Evolutionary conservation across 2,329 filamentous ascomycete genomes (phyloP).

Genomic region (Fusarium sp.): DNA sequence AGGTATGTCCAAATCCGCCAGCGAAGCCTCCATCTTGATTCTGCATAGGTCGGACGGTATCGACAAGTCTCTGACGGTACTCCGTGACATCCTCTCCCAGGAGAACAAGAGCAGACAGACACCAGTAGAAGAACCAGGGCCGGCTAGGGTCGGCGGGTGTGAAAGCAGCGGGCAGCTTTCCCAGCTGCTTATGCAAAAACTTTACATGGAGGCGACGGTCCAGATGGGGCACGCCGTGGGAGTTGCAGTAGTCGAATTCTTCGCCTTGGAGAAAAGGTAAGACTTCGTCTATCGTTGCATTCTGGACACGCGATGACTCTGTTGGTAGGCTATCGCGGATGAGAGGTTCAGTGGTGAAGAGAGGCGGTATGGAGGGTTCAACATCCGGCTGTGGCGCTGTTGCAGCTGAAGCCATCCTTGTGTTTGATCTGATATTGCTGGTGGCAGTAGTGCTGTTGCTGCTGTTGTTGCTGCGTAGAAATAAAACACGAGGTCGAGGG

Average conservation of each 20-base stretch:
- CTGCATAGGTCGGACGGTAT: conserved; percentile 82
- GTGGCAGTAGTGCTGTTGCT: conserved; percentile 9
- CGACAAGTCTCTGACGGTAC: conserved; percentile 74
- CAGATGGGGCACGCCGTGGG: conserved; percentile 77
- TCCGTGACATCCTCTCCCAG: conserved; percentile 76
- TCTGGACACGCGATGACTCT: conserved; percentile 72
- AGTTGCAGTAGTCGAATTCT: conserved; percentile 66
- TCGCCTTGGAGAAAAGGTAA: conserved; percentile 71
- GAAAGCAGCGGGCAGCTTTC: conserved; percentile 72
- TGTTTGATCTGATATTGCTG: conserved; percentile 16
- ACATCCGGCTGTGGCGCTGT: conserved; percentile 9
- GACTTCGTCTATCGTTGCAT: conserved; percentile 72
- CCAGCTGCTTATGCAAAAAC: conserved; percentile 68
- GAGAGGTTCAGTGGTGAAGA: conserved; percentile 66
- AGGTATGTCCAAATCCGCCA: conserved; percentile 89
- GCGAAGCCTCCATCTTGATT: conserved; percentile 87
- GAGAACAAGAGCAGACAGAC: conserved; percentile 75
- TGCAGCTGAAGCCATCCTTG: conserved; percentile 21
- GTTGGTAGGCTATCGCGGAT: conserved; percentile 74
- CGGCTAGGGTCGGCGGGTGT: conserved; percentile 83
- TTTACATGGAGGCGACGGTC: conserved; percentile 67
- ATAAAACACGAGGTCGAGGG: conserved; percentile 45
- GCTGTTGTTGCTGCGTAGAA: conserved; percentile 37
- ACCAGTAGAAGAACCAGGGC: conserved; percentile 97
- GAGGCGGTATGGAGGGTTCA: conserved; percentile 54